Conservation (phyloP, 2,329 filamentous ascomycete genomes). For the Ascochyta pisi region DNA sequence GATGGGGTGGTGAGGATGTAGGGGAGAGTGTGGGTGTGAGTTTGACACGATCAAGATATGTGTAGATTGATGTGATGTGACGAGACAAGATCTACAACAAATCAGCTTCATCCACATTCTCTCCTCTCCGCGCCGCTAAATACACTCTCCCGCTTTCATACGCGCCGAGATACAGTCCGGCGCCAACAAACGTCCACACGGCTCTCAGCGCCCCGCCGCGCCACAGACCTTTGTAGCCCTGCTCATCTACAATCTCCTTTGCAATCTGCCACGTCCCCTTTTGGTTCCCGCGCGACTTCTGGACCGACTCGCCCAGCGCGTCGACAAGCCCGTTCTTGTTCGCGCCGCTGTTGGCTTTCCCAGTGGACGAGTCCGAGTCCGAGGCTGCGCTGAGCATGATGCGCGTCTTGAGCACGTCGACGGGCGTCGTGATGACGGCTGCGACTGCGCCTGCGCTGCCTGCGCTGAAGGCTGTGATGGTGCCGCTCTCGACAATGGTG, state of each 20-base stretch:
- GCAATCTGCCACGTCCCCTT: conserved; percentile 65
- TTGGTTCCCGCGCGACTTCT: conserved; percentile 37
- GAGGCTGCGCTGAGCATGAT: conserved; percentile 73
- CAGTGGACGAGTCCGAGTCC: neutral
- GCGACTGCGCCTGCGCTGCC: conserved; percentile 76
- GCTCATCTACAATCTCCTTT: conserved; percentile 68
- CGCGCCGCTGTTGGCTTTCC: neutral
- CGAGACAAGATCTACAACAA: conserved; percentile 20
- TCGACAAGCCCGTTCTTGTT: conserved; percentile 41
- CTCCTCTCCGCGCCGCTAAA: conserved; percentile 54
- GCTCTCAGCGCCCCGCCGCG: conserved; percentile 75
- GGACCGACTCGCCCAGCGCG: conserved; percentile 51
- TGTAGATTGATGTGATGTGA: too few species aligned
- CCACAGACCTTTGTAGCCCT: conserved; percentile 77
- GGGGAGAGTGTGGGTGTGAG: too few species aligned
- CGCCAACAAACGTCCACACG: conserved; percentile 82
- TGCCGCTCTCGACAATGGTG: conserved; percentile 68
- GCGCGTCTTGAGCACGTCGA: conserved; percentile 88
- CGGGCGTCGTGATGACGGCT: conserved; percentile 83
- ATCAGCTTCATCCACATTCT: conserved; percentile 46
- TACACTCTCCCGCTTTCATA: conserved; percentile 78
- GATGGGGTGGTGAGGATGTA: too few species aligned
- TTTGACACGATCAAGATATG: too few species aligned
- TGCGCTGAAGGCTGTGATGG: conserved; percentile 76
- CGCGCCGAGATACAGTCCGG: conserved; percentile 82